phyloP scores from a whole-genome alignment of 176 grass and related monocot species.

The Phoenix roebelenii region DNA sequence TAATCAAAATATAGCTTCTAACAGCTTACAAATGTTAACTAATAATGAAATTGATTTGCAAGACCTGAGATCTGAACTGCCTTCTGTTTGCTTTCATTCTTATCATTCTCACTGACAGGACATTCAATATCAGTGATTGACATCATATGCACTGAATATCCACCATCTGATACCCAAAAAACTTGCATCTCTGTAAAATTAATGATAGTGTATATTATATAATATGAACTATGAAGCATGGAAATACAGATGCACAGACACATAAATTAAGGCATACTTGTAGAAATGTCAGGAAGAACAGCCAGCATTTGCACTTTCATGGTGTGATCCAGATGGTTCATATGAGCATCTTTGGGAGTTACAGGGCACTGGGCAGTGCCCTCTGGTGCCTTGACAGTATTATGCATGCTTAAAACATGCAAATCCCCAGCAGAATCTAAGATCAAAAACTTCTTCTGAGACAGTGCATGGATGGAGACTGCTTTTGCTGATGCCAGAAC shows the following conservation, averaged over 20 bases:
- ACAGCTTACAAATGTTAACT: no score
- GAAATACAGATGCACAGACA: not conserved
- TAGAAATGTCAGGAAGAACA: conserved; percentile 55
- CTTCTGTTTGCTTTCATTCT: conserved; percentile 24
- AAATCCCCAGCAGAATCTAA: conserved; percentile 75
- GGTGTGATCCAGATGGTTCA: conserved; percentile 37
- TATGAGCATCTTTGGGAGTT: conserved; percentile 26
- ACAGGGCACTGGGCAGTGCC: conserved; percentile 14
- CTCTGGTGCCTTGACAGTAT: conserved; percentile 23
- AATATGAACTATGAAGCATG: conserved; percentile 5
- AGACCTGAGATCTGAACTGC: conserved; percentile 57
- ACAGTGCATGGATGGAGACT: conserved; percentile 62
- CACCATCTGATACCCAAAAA: conserved; percentile 83
- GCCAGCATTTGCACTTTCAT: conserved; percentile 77
- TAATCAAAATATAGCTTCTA: no score
- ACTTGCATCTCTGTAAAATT: conserved; percentile 55
- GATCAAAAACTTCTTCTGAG: conserved; percentile 57
- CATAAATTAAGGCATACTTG: conserved; percentile 47
- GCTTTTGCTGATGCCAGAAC: conserved; percentile 31
- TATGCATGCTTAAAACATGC: conserved; percentile 44
- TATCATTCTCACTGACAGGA: conserved; percentile 14
- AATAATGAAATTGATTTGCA: not conserved
- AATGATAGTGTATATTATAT: conserved; percentile 21
- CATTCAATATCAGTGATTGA: conserved; percentile 39
- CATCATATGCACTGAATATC: conserved; percentile 57